Conservation (phyloP, 192 early-diverging fungal species). For the Lunasporangiospora selenospora region DNA sequence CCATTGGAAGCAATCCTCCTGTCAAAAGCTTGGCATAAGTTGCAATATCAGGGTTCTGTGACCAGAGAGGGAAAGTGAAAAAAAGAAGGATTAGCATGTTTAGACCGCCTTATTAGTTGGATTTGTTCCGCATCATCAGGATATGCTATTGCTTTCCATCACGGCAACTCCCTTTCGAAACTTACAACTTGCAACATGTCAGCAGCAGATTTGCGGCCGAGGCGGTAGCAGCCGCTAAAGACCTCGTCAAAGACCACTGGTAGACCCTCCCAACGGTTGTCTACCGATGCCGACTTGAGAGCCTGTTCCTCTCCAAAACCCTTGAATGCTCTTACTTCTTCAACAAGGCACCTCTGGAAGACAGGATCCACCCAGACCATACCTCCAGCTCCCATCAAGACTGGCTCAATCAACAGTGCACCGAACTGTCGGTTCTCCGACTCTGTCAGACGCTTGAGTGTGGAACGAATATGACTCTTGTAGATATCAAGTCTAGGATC, state of each 20-base stretch:
- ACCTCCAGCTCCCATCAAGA: constrained; percentile 84
- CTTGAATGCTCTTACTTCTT: constrained; percentile 53
- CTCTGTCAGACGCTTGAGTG: constrained; percentile 36
- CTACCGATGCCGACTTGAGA: not conserved
- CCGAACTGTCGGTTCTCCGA: constrained; percentile 56
- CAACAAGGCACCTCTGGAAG: constrained; percentile 73
- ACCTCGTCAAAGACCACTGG: constrained; percentile 88
- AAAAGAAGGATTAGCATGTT: too few species aligned
- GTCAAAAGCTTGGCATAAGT: constrained; percentile 81
- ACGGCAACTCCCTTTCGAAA: too few species aligned
- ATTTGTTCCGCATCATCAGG: too few species aligned
- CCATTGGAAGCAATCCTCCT: constrained; percentile 75
- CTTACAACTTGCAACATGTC: constrained; percentile 68
- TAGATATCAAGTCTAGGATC: constrained; percentile 53
- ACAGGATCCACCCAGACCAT: constrained; percentile 85
- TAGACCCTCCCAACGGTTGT: constrained; percentile 56
- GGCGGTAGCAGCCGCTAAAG: constrained; percentile 75
- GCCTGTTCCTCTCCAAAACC: constrained; percentile 25
- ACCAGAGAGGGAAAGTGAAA: not conserved
- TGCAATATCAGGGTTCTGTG: constrained; percentile 73
- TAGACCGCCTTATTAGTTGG: too few species aligned
- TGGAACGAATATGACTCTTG: constrained; percentile 45
- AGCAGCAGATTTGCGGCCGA: constrained; percentile 62
- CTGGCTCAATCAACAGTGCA: constrained; percentile 77
- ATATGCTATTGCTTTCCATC: too few species aligned